These are phyloP conservation scores for Penicillium aurantiogriseum DNA, from an alignment of 2,329 filamentous ascomycete species.

Conservation along the genomic window DNA sequence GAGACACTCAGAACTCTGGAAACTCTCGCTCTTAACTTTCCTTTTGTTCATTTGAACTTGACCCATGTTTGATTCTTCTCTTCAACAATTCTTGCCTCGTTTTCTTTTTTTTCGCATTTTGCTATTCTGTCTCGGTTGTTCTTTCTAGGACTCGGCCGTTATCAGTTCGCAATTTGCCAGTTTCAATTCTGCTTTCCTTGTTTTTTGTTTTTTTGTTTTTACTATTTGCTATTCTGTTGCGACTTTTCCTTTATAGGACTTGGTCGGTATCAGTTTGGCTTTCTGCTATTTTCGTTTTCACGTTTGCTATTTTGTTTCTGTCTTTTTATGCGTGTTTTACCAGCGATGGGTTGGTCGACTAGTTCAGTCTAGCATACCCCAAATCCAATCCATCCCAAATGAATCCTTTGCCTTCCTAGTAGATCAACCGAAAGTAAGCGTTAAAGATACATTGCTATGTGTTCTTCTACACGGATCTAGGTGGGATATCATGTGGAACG, in stretches of 20 bases:
- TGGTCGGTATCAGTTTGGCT: background rate
- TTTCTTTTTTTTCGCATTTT: background rate
- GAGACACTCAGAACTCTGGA: background rate
- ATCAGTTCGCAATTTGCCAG: background rate
- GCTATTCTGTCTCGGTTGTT: background rate
- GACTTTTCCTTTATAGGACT: background rate
- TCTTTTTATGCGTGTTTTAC: background rate
- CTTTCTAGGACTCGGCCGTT: background rate
- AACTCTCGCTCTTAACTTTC: background rate
- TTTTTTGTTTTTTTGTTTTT: background rate
- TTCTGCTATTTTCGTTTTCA: background rate
- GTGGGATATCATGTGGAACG: background rate
- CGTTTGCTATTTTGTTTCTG: background rate
- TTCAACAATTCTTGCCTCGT: background rate
- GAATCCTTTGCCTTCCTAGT: background rate
- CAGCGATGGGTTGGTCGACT: background rate
- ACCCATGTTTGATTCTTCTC: background rate
- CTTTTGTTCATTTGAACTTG: background rate
- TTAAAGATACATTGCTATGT: background rate
- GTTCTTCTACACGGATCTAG: background rate
- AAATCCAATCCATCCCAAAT: background rate
- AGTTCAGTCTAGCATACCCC: background rate
- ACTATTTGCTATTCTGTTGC: background rate
- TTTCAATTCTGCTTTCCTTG: background rate
- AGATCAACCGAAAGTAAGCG: background rate